Evolutionary conservation across 1,284 basidiomycete genomes (phyloP).

Genomic region (Neonothopanus nambi): DNA sequence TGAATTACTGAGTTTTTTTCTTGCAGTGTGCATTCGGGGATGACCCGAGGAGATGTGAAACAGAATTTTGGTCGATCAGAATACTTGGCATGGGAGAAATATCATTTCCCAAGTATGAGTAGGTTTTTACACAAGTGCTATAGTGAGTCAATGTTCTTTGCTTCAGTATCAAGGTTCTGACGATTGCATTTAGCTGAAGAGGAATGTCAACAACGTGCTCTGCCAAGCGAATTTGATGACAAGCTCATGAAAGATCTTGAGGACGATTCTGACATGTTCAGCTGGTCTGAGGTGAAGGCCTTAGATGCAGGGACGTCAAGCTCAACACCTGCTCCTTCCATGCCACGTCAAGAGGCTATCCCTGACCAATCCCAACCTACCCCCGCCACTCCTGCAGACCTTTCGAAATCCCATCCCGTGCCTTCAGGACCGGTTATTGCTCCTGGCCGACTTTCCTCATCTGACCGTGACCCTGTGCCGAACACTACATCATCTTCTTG

Average conservation of each 20-base stretch:
- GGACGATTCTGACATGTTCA: neutral
- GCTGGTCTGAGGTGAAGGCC: neutral
- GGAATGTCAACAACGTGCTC: neutral
- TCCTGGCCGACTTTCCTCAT: too few species aligned
- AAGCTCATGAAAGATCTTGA: neutral
- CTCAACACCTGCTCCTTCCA: too few species aligned
- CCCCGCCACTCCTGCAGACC: too few species aligned
- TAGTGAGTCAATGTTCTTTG: neutral
- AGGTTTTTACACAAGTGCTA: neutral
- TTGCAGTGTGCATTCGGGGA: neutral
- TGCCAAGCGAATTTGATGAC: neutral
- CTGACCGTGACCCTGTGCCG: too few species aligned
- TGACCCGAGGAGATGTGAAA: neutral
- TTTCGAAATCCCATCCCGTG: too few species aligned
- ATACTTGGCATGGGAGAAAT: slow-evolving; percentile 13
- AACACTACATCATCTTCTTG: too few species aligned
- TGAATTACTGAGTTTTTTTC: neutral
- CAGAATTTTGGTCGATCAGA: slow-evolving; percentile 15
- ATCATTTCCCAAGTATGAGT: slow-evolving; percentile 16
- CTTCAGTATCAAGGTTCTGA: neutral
- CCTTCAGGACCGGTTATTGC: too few species aligned
- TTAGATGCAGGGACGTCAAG: neutral
- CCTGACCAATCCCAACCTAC: too few species aligned
- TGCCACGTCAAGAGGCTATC: too few species aligned
- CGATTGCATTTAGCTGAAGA: neutral